Conservation (phyloP, 306 rosid genomes). For the Parietaria judaica region DNA sequence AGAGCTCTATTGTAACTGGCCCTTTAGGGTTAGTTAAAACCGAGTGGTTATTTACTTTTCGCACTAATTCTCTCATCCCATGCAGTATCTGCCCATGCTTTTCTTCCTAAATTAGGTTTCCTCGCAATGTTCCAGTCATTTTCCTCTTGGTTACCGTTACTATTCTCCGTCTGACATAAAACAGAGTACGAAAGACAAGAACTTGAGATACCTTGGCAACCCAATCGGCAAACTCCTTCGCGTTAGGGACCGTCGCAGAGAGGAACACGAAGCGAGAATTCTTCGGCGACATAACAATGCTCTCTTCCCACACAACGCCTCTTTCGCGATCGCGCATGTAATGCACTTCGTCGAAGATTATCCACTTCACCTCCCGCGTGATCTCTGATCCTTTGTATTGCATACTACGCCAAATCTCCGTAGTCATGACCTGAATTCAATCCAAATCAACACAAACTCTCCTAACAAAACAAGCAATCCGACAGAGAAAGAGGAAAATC, state of each 20-base stretch:
- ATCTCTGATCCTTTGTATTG: constrained; percentile 94
- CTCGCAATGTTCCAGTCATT: too few species aligned
- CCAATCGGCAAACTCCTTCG: constrained; percentile 93
- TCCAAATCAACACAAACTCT: neutral
- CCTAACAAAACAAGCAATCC: too few species aligned
- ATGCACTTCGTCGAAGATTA: constrained; percentile 92
- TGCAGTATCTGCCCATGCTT: too few species aligned
- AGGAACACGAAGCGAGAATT: constrained; percentile 84
- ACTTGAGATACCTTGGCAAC: constrained; percentile 65
- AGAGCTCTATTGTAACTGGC: too few species aligned
- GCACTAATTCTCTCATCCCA: too few species aligned
- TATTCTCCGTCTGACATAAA: too few species aligned
- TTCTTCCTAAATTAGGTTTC: too few species aligned
- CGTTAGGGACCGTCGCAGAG: constrained; percentile 94
- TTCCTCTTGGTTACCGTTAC: too few species aligned
- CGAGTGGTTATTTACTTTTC: too few species aligned
- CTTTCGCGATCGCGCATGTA: constrained; percentile 96
- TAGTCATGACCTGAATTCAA: constrained; percentile 78
- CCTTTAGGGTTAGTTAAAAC: too few species aligned
- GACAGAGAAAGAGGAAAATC: neutral
- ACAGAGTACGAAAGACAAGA: neutral
- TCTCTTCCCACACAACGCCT: constrained; percentile 98
- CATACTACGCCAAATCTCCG: constrained; percentile 97
- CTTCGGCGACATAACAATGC: constrained; percentile 96
- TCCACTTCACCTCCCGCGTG: constrained; percentile 88